phyloP scores from a whole-genome alignment of 78 protist species.

The slime mould (Dictyostelium discoideum) region DNA sequence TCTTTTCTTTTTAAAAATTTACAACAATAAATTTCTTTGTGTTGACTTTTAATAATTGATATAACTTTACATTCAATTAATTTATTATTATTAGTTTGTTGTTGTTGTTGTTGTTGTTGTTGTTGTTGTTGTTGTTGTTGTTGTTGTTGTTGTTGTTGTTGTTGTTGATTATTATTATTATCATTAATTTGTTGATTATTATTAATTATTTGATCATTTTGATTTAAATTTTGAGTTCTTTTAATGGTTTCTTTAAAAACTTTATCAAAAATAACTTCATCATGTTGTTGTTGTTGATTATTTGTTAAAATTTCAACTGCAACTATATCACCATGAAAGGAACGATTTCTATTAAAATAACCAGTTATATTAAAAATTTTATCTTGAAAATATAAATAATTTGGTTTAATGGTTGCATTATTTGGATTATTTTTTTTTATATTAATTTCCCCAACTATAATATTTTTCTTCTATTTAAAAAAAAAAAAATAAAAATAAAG shows the following conservation, averaged over 20 bases:
- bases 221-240: not conserved
- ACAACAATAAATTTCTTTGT: constrained; percentile 23
- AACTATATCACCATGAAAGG: constrained; percentile 44
- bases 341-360: constrained; percentile 38
- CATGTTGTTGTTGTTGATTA: not conserved
- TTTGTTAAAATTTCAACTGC: constrained; percentile 10
- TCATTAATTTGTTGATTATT: not conserved
- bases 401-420: not conserved
- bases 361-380: not conserved
- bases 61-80: constrained; percentile 33
- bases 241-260: not conserved
- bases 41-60: constrained; percentile 3
- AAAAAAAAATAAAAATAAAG: not conserved
- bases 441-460: not conserved
- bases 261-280: not conserved
- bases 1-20: constrained; percentile 8
- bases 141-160: not conserved
- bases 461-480: not conserved
- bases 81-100: not conserved
- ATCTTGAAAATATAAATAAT: not conserved
- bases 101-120: not conserved
- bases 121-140: not conserved
- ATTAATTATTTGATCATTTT: not conserved
- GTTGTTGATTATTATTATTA: not conserved
- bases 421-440: constrained; percentile 11